Base-by-base conservation (phyloP, 2,329 filamentous ascomycete genomes). In the Fusarium subtropicale region DNA sequence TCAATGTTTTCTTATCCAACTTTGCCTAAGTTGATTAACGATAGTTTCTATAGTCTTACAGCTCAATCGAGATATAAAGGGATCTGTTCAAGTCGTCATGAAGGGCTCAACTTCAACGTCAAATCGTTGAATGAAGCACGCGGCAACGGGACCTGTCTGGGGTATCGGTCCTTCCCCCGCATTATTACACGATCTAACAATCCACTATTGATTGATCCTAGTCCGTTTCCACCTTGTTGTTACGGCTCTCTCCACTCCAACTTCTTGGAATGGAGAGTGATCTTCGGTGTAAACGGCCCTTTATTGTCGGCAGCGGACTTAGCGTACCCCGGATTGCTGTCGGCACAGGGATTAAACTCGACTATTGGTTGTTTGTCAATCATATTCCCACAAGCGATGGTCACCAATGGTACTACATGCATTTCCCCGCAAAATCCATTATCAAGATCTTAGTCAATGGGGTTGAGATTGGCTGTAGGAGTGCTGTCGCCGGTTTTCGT, bases 141-240 rank as follows among this genome's bases (percentile, higher is more conserved):
- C 38, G 38, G 38, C 38, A 41, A 41, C 18, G 38, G 38, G 3
- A 7, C 20, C 7, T 15, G 7, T 12, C 12, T 30, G 7, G 12
- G 36, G 3, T 41, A 1, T 9, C 20, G 2, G 12, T 1, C 12
- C 3, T 12, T 39, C 38, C 38, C 38, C n/a, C 38, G 12, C 20
- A 9, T 22, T 22, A 13, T n/a, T 13, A 0, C 2, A 6, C 4
- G n/a, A 39, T 15, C 0, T 15, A 22, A 5, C 28, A 4, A 5
- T 10, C 10, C 0, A 30, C 28, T 6, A 30, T 30, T 12, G 30
- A 18, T 36, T 9, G n/a, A 39, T 39, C 20, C 36, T 13, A 6
- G n/a, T 39, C 11, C 7, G 7, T 34, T 16, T 7, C 15, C 13
- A 9, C n/a, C 38, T 39, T 41, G 12, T 22, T 41, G 7, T 10